Base-by-base conservation (phyloP, 306 rosid genomes). In the Elaeagnus macrophylla region DNA sequence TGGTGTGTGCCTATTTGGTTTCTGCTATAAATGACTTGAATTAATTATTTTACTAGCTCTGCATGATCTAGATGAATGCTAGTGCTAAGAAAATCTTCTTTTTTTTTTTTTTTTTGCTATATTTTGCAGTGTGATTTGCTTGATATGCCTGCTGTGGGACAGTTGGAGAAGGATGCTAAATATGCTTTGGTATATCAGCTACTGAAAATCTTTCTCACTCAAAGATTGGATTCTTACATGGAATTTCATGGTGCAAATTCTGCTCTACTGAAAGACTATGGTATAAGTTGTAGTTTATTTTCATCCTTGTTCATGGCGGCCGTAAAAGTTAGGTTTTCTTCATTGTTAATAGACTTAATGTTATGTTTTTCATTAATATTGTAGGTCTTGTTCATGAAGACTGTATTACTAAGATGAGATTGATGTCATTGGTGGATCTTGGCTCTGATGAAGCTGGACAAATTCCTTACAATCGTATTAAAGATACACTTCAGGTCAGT, bases 341-440 rank as follows among this genome's bases (percentile, higher is more conserved):
- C 42, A 0, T 17, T 35, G 42, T 39, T 42, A 16, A 39, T 11
- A 41, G 15, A 14, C 38, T 51, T 66, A 12, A 20, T 42, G 37
- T 32, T 42, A 60, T 37, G 20, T 64, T 40, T 65, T 42, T 60
- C 54, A 53, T 20, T 11, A 36, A 52, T 47, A 50, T 36, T 79
- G 41, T 52, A 93, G 96, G 85, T 51, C 95, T 93, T 56, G 81
- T 80, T 53, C 96, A 82, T 56, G 95, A 84, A 75, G 99, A 93
- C 56, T 84, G 95, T 54, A 66, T 81, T 36, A 20, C 83, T 20
- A 93, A 84, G 72, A 93, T 93, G 95, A 77, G 88, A 69, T 64
- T 84, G 80, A 68, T 87, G 71, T 84, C 99, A 10, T 64, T 87
- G 85, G 73, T 87, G 70, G 96, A 87, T 77, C 94, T 93, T 71